Evolutionary conservation across 495 filamentous ascomycete species (phyloP).

Genomic region (Aspergillus bertholletiae): DNA sequence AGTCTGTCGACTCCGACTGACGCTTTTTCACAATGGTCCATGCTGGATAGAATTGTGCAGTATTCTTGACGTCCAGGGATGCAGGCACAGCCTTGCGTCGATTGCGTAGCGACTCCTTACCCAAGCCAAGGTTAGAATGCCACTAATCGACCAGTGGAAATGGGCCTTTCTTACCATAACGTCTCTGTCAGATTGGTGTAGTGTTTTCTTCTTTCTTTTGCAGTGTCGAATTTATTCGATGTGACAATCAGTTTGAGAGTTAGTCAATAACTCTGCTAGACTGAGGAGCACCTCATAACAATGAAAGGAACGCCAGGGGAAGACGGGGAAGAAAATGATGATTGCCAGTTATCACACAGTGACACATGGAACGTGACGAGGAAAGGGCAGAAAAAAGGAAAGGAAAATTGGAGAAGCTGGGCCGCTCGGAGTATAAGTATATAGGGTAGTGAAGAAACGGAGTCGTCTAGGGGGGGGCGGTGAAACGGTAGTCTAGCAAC

Average conservation of each 20-base stretch:
- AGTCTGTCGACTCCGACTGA: slow-evolving; percentile 61
- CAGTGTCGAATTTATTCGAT: neutral
- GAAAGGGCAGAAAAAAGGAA: neutral
- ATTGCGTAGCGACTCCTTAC: slow-evolving; percentile 11
- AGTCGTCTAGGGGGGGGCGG: slow-evolving; percentile 3
- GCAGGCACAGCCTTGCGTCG: slow-evolving; percentile 17
- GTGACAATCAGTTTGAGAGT: neutral
- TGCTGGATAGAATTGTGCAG: slow-evolving; percentile 3
- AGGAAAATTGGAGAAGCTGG: neutral
- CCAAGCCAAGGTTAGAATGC: neutral
- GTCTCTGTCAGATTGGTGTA: too few species aligned
- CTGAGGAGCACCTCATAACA: neutral
- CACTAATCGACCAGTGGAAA: neutral
- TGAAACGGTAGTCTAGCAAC: slow-evolving; percentile 11
- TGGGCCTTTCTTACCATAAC: neutral
- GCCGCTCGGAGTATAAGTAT: slow-evolving; percentile 5
- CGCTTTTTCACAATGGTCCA: neutral
- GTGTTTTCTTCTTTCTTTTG: too few species aligned
- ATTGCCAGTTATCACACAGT: neutral
- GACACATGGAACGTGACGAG: neutral
- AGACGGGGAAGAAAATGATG: neutral
- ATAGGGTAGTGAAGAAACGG: neutral
- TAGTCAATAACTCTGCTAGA: neutral
- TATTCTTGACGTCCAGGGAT: slow-evolving; percentile 8
- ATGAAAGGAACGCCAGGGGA: neutral